These are phyloP conservation scores for Yamadazyma takamatsuzukensis DNA, from an alignment of 805 yeast species.

Conservation along the genomic window DNA sequence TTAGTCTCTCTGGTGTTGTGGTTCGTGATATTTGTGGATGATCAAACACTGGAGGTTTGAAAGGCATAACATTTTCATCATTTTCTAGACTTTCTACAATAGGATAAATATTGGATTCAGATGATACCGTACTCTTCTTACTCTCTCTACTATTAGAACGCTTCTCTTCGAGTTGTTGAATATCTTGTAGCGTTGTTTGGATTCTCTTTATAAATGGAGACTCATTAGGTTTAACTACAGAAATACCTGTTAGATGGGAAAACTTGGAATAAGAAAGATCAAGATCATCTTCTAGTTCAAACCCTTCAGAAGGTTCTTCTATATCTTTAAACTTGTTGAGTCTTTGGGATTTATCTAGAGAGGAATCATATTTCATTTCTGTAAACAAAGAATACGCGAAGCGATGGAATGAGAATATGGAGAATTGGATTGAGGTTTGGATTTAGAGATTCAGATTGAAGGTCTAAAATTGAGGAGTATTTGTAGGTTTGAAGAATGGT, in stretches of 20 bases:
- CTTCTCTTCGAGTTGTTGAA: slow-evolving; percentile 2
- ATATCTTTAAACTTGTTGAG: slow-evolving; percentile 3
- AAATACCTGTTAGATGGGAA: slow-evolving; percentile 22
- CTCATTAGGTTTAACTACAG: slow-evolving; percentile 2
- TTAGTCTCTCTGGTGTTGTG: slow-evolving; percentile 5
- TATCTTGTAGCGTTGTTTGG: slow-evolving; percentile 17
- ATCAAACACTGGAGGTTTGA: slow-evolving; percentile 1
- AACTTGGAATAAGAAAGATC: slow-evolving; percentile 36
- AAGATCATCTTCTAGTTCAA: slow-evolving; percentile 21
- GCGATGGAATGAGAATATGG: no score
- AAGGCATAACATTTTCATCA: slow-evolving; percentile 8
- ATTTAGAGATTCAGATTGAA: no score
- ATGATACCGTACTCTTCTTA: not conserved
- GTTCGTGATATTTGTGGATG: slow-evolving; percentile 1
- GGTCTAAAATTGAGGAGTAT: no score
- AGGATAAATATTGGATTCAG: slow-evolving; percentile 7
- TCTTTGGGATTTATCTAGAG: no score
- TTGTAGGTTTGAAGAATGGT: no score
- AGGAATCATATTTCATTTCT: no score
- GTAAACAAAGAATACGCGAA: no score
- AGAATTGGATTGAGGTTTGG: no score
- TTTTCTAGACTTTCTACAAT: slow-evolving; percentile 10
- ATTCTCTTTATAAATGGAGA: slow-evolving; percentile 29
- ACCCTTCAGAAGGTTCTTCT: slow-evolving; percentile 13
- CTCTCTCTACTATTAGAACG: slow-evolving; percentile 2